Evolutionary conservation across 2,329 filamentous ascomycete species (phyloP), one percentile per base, ranked within the genome.

Genomic region (Penicillium sp.): DNA sequence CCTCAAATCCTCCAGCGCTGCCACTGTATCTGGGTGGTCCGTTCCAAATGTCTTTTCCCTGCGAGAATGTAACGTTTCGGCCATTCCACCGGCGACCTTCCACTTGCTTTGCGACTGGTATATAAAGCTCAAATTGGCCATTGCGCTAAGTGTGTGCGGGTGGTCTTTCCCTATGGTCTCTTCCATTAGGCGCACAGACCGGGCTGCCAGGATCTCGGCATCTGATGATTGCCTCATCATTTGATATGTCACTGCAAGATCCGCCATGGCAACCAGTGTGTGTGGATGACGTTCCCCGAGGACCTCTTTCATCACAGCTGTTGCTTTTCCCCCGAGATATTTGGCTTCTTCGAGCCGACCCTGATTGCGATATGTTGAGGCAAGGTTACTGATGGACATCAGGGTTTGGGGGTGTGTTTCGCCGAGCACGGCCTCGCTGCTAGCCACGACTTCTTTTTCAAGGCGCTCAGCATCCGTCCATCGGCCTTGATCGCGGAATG

Each of bases 381-480:
- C 62, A 43, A 64, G 61, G 21, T 64, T 63, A 19, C 49, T 51
- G 17, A 63, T 49, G 10, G 62, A 61, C 56, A 63, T 59, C 3
- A 64, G 43, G 3, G 61, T 64, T n/a, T 58, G 58, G 13, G 62
- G 61, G 21, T 64, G 61, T 5, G 36, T 55, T 38, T 51, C 49
- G 23, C 62, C 58, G 17, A 64, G 52, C 4, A 23, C 42, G 2
- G 19, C 23, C 35, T 59, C 44, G 10, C 61, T 57, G 23, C 25
- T 45, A 13, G 49, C 19, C 13, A 64, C 58, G 0, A 60, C 58
- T 50, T 61, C 49, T 9, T 45, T 56, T 43, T 63, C 58, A 6
- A 64, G 56, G 3, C 53, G 36, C 23, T 63, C 62, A 12, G 62
- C 62, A 27, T 64, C 59, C 1, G 25, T 33, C 49, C 48, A 61